Conservation (phyloP, 805 yeast genomes). For the Sugiyamaella chiloensis region DNA sequence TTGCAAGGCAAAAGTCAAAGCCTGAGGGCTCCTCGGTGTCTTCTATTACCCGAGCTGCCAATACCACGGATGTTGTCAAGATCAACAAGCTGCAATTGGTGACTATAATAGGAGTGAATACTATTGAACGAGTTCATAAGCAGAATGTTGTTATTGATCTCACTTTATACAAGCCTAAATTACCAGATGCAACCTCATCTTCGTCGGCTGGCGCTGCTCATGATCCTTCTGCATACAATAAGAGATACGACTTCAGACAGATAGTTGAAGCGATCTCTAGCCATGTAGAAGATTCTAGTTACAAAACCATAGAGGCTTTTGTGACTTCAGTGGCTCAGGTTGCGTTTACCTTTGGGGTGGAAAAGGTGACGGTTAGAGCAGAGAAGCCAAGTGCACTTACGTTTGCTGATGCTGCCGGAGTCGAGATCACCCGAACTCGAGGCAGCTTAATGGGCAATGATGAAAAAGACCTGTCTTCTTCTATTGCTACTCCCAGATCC, state of each 20-base stretch:
- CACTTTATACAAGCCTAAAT: slow-evolving; percentile 41
- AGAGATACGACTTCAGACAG: slow-evolving; percentile 37
- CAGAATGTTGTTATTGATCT: slow-evolving; percentile 70
- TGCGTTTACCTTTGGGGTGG: slow-evolving; percentile 43
- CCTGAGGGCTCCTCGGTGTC: too few species aligned
- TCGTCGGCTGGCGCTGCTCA: slow-evolving; percentile 7
- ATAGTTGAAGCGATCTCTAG: slow-evolving; percentile 48
- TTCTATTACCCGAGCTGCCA: slow-evolving; percentile 5
- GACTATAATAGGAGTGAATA: slow-evolving; percentile 89
- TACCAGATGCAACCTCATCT: slow-evolving; percentile 14
- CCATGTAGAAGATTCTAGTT: slow-evolving; percentile 74
- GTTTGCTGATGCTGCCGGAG: slow-evolving; percentile 88
- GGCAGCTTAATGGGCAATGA: slow-evolving; percentile 36
- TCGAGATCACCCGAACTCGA: slow-evolving; percentile 54
- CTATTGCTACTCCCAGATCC: slow-evolving; percentile 2
- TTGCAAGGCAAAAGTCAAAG: slow-evolving; percentile 38
- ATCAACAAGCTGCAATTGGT: slow-evolving; percentile 56
- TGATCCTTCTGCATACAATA: slow-evolving; percentile 17
- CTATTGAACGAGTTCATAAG: slow-evolving; percentile 77
- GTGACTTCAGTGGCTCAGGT: slow-evolving; percentile 68
- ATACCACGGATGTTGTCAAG: slow-evolving; percentile 34
- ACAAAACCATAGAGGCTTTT: slow-evolving; percentile 91
- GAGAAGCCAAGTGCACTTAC: slow-evolving; percentile 87
- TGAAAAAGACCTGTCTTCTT: slow-evolving; percentile 6
- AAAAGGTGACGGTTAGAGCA: slow-evolving; percentile 54